Evolutionary conservation across 108 stramenopile species (phyloP).

Genomic region (Conticribra weissflogii): DNA sequence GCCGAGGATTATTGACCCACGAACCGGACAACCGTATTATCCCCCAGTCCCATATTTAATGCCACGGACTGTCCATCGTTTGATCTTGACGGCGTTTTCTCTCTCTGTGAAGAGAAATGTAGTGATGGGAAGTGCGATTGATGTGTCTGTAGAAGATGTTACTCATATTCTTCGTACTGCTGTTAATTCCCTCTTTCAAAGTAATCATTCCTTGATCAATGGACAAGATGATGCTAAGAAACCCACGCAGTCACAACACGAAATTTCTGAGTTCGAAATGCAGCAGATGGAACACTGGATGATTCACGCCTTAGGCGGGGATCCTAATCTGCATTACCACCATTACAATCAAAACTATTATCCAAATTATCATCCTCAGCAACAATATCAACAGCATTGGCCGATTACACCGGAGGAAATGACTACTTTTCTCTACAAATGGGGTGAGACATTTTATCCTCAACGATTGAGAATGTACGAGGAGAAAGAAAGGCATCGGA

Average conservation of each 20-base stretch:
- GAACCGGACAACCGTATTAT: constrained; percentile 26
- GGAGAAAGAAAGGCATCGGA: constrained; percentile 23
- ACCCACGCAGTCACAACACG: neutral
- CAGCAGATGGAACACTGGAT: constrained; percentile 46
- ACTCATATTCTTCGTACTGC: constrained; percentile 15
- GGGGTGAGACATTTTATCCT: constrained; percentile 45
- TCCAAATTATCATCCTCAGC: constrained; percentile 17
- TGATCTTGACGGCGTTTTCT: constrained; percentile 29
- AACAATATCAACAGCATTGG: constrained; percentile 4
- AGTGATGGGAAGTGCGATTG: neutral
- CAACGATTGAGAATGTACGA: constrained; percentile 27
- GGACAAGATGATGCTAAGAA: neutral
- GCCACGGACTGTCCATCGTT: constrained; percentile 43
- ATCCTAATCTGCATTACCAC: constrained; percentile 5
- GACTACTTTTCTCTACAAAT: constrained; percentile 27
- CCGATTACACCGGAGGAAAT: constrained; percentile 17
- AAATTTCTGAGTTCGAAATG: constrained; percentile 23
- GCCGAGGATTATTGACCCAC: constrained; percentile 19
- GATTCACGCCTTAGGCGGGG: constrained; percentile 25
- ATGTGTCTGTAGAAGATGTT: neutral
- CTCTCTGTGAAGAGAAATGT: constrained; percentile 21
- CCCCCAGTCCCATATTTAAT: constrained; percentile 34
- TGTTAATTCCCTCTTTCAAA: constrained; percentile 26
- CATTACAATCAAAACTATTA: constrained; percentile 3
- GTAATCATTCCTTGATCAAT: too few species aligned